These are phyloP conservation scores for Asterella californica DNA, from an alignment of 225 moss, liverwort and hornwort species.

Conservation along the genomic window DNA sequence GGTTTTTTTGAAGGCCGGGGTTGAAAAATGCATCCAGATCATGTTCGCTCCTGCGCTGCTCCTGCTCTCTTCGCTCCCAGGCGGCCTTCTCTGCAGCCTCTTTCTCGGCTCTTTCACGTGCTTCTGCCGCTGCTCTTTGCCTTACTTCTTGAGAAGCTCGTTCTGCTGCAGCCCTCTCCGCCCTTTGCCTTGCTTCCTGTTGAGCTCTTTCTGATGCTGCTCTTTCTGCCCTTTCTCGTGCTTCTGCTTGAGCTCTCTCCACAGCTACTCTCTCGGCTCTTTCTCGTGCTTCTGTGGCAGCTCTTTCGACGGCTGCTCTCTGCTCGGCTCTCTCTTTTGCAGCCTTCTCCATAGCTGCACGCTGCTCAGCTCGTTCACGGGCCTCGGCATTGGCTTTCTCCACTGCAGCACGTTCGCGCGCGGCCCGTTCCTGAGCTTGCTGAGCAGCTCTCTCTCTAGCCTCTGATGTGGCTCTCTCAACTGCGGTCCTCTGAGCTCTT, in stretches of 20 bases:
- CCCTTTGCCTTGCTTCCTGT: slow-evolving; percentile 53
- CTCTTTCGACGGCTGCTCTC: slow-evolving; percentile 54
- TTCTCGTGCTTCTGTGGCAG: slow-evolving; percentile 67
- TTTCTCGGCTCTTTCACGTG: slow-evolving; percentile 65
- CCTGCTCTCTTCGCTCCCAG: slow-evolving; percentile 42
- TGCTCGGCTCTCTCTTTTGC: slow-evolving; percentile 54
- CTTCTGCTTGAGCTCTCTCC: slow-evolving; percentile 65
- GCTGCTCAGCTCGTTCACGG: slow-evolving; percentile 63
- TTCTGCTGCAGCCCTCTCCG: slow-evolving; percentile 77
- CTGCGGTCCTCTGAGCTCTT: slow-evolving; percentile 38
- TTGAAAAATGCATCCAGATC: slow-evolving; percentile 54
- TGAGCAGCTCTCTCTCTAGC: slow-evolving; percentile 56
- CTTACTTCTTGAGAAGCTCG: slow-evolving; percentile 68
- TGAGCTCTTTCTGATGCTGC: slow-evolving; percentile 56
- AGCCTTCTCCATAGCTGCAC: slow-evolving; percentile 52
- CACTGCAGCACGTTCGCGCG: slow-evolving; percentile 43
- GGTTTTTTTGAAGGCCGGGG: slow-evolving; percentile 37
- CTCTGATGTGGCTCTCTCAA: slow-evolving; percentile 44
- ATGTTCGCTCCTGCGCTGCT: slow-evolving; percentile 60
- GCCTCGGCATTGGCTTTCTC: slow-evolving; percentile 47
- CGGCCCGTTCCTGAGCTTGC: slow-evolving; percentile 45
- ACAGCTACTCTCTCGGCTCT: slow-evolving; percentile 65
- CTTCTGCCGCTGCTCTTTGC: slow-evolving; percentile 33
- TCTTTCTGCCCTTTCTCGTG: slow-evolving; percentile 53
- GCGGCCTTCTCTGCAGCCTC: slow-evolving; percentile 51